Conservation (phyloP, 2,329 filamentous ascomycete species). For the Periconia sp. region DNA sequence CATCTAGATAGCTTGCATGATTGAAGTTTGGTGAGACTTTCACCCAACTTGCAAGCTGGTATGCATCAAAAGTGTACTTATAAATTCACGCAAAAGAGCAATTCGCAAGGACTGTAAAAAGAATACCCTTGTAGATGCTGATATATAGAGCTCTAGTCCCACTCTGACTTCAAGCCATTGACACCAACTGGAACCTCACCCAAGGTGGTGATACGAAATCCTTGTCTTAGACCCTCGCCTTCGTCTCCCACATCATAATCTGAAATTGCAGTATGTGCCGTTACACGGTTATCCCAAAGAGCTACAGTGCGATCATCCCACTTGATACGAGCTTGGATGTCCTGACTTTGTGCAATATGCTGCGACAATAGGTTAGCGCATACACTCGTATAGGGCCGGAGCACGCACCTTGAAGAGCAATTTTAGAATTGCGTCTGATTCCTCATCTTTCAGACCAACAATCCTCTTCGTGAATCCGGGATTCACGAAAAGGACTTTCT, state of each 20-base stretch:
- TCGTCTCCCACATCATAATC: conserved; percentile 59
- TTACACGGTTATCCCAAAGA: conserved; percentile 82
- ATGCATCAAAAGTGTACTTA: too few species aligned
- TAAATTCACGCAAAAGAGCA: too few species aligned
- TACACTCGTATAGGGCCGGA: background rate
- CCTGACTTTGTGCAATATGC: conserved; percentile 71
- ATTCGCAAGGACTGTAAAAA: too few species aligned
- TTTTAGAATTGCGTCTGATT: conserved; percentile 75
- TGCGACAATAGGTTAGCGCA: conserved; percentile 45
- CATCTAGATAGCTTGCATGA: too few species aligned
- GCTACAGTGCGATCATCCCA: conserved; percentile 80
- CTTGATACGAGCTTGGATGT: conserved; percentile 73
- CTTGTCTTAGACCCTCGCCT: conserved; percentile 27
- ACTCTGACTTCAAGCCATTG: conserved; percentile 24
- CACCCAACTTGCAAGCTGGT: too few species aligned
- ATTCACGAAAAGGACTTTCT: conserved; percentile 82
- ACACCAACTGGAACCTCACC: conserved; percentile 26
- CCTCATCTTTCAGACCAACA: conserved; percentile 51
- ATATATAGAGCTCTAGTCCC: too few species aligned
- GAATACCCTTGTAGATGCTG: too few species aligned
- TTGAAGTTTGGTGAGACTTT: too few species aligned
- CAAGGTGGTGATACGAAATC: conserved; percentile 32
- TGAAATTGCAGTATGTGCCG: conserved; percentile 75
- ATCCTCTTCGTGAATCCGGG: conserved; percentile 66
- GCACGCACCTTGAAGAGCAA: conserved; percentile 64